Conservation (phyloP, 208 protist species). For the Naegleria gruberi region DNA sequence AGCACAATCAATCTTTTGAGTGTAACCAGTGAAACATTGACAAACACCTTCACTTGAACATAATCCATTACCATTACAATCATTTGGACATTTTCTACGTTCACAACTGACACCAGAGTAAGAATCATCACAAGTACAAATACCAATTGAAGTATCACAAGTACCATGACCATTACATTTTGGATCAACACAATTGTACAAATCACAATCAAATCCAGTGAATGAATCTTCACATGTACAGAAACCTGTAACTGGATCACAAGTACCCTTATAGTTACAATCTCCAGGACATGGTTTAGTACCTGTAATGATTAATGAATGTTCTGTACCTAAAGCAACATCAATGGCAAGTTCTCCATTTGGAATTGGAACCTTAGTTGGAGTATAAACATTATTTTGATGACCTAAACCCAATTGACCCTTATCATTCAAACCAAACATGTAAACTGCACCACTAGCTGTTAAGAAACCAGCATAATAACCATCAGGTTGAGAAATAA, state of each 20-base stretch:
- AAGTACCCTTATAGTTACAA: not conserved
- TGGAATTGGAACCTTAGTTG: not conserved
- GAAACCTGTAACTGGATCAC: not conserved
- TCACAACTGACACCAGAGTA: not conserved
- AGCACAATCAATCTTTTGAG: not conserved
- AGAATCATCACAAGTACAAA: not conserved
- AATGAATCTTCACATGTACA: not conserved
- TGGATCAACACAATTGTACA: slow-evolving; percentile 14
- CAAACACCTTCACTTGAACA: not conserved
- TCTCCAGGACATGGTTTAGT: not conserved
- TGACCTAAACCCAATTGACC: slow-evolving; percentile 3
- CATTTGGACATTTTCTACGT: not conserved
- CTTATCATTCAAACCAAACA: not conserved
- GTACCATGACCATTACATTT: not conserved
- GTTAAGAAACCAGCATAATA: not conserved
- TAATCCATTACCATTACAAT: not conserved
- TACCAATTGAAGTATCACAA: slow-evolving; percentile 7
- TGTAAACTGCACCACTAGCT: not conserved
- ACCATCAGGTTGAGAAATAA: not conserved
- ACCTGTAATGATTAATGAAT: not conserved
- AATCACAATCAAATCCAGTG: not conserved
- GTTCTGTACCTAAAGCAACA: not conserved
- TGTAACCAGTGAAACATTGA: not conserved
- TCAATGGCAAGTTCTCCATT: not conserved
- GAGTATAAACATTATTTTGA: not conserved